phyloP scores from a whole-genome alignment of 495 filamentous ascomycete species.

The Hypoxylon subgilvum region DNA sequence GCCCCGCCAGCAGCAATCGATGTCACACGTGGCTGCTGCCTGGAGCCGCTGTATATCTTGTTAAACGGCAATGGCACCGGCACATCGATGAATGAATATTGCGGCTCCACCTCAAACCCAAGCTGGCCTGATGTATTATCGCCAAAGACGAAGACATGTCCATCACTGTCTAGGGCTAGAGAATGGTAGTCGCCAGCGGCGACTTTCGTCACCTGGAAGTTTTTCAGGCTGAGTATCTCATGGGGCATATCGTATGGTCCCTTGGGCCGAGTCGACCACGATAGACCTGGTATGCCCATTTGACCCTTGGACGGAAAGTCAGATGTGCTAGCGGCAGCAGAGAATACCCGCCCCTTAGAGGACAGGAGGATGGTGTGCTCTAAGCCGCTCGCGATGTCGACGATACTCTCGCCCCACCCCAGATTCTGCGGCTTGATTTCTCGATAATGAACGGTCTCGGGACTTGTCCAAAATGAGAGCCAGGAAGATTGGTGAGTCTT shows the following conservation, averaged over 20 bases:
- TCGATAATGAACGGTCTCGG: slow-evolving; percentile 67
- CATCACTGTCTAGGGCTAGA: slow-evolving; percentile 72
- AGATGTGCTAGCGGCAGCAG: slow-evolving; percentile 76
- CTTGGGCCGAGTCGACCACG: slow-evolving; percentile 75
- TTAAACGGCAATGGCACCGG: slow-evolving; percentile 72
- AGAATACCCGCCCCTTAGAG: slow-evolving; percentile 83
- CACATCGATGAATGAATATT: slow-evolving; percentile 66
- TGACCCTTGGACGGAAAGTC: slow-evolving; percentile 83
- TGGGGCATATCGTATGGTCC: slow-evolving; percentile 82
- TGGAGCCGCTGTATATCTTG: slow-evolving; percentile 70
- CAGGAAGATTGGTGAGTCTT: slow-evolving; percentile 65
- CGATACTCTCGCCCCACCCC: slow-evolving; percentile 74
- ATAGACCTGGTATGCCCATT: slow-evolving; percentile 81
- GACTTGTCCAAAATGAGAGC: slow-evolving; percentile 75
- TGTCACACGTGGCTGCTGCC: slow-evolving; percentile 65
- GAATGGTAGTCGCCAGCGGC: slow-evolving; percentile 90
- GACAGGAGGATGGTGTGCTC: slow-evolving; percentile 89
- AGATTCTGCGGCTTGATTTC: slow-evolving; percentile 69
- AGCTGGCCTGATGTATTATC: slow-evolving; percentile 89
- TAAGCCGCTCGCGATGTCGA: slow-evolving; percentile 72
- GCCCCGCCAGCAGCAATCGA: slow-evolving; percentile 81
- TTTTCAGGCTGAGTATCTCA: slow-evolving; percentile 62
- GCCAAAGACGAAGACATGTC: slow-evolving; percentile 84
- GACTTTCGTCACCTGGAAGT: slow-evolving; percentile 66
- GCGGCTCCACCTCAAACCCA: slow-evolving; percentile 70